A percentile compares a stretch with the other conserved stretches of the same genome.
Evolutionary conservation across 2,329 filamentous ascomycete genomes (phyloP).

Genomic region (Fusarium bactridioides): DNA sequence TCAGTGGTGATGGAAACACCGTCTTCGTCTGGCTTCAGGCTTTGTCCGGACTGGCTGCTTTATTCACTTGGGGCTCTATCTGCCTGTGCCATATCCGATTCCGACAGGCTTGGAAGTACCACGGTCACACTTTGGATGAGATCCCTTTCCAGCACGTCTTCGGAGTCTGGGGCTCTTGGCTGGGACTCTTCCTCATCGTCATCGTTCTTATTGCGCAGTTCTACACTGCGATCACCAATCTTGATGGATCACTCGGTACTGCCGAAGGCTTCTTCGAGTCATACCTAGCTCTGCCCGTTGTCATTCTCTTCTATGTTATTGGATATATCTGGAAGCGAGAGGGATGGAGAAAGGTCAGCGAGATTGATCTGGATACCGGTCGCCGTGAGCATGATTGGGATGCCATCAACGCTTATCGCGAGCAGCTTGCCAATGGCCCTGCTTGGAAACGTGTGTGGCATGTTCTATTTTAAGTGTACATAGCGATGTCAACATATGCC

Average conservation of each 20-base stretch:
- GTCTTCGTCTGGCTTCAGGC: constrained; percentile 74
- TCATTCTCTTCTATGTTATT: constrained; percentile 60
- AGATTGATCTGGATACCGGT: constrained; percentile 74
- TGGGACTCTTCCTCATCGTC: constrained; percentile 66
- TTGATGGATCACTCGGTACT: constrained; percentile 38
- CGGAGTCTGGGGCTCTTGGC: constrained; percentile 70
- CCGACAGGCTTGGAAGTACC: constrained; percentile 67
- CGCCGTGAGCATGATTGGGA: constrained; percentile 71
- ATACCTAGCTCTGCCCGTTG: constrained; percentile 63
- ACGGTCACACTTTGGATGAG: constrained; percentile 71
- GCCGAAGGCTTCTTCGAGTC: constrained; percentile 60
- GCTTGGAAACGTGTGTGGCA: constrained; percentile 52
- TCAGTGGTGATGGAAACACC: constrained; percentile 53
- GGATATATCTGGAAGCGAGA: constrained; percentile 72
- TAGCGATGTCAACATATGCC: neutral
- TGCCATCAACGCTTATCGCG: constrained; percentile 58
- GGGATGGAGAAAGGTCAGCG: constrained; percentile 61
- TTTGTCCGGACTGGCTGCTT: constrained; percentile 68
- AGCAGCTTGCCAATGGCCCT: constrained; percentile 54
- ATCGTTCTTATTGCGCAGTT: constrained; percentile 65
- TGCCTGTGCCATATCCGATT: constrained; percentile 75
- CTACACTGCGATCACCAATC: constrained; percentile 55
- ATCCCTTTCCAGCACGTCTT: constrained; percentile 70
- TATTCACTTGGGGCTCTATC: constrained; percentile 76
- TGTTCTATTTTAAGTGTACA: constrained; percentile 40